Percentiles rank a stretch among this genome's conserved stretches.
Evolutionary conservation across 2,329 filamentous ascomycete genomes (phyloP).

Genomic region (Bimuria novae-zelandiae): DNA sequence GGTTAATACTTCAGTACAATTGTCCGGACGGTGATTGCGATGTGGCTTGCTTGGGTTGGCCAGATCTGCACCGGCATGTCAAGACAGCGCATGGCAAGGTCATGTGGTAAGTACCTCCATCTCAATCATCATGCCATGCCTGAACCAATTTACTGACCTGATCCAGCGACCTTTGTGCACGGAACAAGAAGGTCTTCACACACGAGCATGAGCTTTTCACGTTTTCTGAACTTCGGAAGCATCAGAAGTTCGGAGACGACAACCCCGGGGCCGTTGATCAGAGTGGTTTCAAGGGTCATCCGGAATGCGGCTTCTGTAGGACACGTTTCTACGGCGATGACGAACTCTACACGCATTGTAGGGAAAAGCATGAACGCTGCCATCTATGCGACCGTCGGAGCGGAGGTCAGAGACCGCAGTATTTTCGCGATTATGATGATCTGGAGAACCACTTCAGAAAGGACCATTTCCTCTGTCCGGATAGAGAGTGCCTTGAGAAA

Average conservation of each 20-base stretch:
- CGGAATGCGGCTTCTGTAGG: constrained; percentile 89
- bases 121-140: background rate
- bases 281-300: constrained; percentile 95
- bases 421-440: constrained; percentile 86
- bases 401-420: constrained; percentile 73
- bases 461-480: constrained; percentile 84
- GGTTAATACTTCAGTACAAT: constrained; percentile 88
- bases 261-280: constrained; percentile 87
- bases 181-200: constrained; percentile 97
- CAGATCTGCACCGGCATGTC: constrained; percentile 80
- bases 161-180: constrained; percentile 76
- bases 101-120: constrained; percentile 65
- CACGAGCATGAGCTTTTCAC: constrained; percentile 96
- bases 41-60: constrained; percentile 81
- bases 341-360: constrained; percentile 90
- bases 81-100: constrained; percentile 80
- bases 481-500: constrained; percentile 90
- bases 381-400: constrained; percentile 83
- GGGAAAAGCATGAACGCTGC: constrained; percentile 91
- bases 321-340: constrained; percentile 95
- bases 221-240: constrained; percentile 76
- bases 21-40: constrained; percentile 86
- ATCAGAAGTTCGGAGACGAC: constrained; percentile 91
- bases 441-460: constrained; percentile 85
- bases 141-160: constrained; percentile 12